Conservation (phyloP, 192 early-diverging fungal species). For the Paraglomus brasilianum region DNA sequence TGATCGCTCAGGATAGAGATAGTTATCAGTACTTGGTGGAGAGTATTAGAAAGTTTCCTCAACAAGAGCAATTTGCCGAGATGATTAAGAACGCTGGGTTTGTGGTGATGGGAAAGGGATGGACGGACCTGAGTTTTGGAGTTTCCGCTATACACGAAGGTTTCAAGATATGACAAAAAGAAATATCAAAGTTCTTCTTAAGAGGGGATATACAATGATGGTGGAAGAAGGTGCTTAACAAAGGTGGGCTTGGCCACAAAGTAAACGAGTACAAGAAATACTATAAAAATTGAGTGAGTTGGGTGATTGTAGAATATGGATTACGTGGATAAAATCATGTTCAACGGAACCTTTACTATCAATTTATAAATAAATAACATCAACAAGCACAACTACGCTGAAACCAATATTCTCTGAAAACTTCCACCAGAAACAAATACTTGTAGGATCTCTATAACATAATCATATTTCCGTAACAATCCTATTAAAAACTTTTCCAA, state of each 20-base stretch:
- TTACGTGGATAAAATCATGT: too few relatives aligned
- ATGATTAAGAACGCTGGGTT: slow-evolving; percentile 93
- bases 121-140: slow-evolving; percentile 96
- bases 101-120: slow-evolving; percentile 81
- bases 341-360: too few relatives aligned
- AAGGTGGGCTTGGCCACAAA: too few relatives aligned
- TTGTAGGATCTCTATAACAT: background rate
- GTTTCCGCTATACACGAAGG: slow-evolving; percentile 95
- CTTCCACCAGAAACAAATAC: too few relatives aligned
- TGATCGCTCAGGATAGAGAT: slow-evolving; percentile 83
- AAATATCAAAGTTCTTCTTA: background rate
- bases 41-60: slow-evolving; percentile 90
- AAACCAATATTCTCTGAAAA: too few relatives aligned
- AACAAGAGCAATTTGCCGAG: slow-evolving; percentile 84
- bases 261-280: too few relatives aligned
- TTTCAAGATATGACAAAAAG: slow-evolving; percentile 73
- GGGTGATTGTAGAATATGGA: too few relatives aligned
- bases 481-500: background rate
- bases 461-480: background rate
- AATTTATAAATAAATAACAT: too few relatives aligned
- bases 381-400: too few relatives aligned
- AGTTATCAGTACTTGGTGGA: slow-evolving; percentile 99
- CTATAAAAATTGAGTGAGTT: too few relatives aligned
- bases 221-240: too few relatives aligned
- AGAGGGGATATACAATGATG: too few relatives aligned